Conservation (phyloP, 2,329 filamentous ascomycete species). For the Scedosporium boydii region DNA sequence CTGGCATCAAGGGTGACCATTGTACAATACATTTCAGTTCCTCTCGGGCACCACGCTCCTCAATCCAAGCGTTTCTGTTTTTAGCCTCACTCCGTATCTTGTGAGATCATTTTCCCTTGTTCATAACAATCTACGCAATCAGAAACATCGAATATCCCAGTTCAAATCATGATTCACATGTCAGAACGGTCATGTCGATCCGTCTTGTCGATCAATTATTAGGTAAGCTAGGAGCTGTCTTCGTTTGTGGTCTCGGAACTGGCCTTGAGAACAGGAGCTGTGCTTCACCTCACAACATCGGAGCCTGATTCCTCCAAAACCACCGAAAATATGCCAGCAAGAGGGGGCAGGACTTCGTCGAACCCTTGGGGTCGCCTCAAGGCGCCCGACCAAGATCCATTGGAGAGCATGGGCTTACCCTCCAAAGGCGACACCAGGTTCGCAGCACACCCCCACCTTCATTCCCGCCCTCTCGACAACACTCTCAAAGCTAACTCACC, state of each 20-base stretch:
- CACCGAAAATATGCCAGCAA: not conserved
- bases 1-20: not conserved
- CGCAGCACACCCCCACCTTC: constrained; percentile 6
- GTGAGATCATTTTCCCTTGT: too few relatives aligned
- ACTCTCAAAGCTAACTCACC: constrained; percentile 4
- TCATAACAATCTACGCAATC: too few relatives aligned
- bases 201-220: not conserved
- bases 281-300: not conserved
- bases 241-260: not conserved
- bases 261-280: not conserved
- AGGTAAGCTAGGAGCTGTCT: not conserved
- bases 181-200: not conserved
- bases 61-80: not conserved
- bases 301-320: not conserved
- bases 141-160: too few relatives aligned
- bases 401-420: constrained; percentile 75
- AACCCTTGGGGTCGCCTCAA: constrained; percentile 63
- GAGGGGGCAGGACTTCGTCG: constrained; percentile 26
- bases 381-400: constrained; percentile 62
- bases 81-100: not conserved
- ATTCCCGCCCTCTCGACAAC: not conserved
- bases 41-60: not conserved
- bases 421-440: constrained; percentile 88
- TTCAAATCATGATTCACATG: not conserved
- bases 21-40: not conserved